These are phyloP conservation scores for Penicillium ochrochloron DNA, from an alignment of 495 filamentous ascomycete genomes.

Conservation along the genomic window DNA sequence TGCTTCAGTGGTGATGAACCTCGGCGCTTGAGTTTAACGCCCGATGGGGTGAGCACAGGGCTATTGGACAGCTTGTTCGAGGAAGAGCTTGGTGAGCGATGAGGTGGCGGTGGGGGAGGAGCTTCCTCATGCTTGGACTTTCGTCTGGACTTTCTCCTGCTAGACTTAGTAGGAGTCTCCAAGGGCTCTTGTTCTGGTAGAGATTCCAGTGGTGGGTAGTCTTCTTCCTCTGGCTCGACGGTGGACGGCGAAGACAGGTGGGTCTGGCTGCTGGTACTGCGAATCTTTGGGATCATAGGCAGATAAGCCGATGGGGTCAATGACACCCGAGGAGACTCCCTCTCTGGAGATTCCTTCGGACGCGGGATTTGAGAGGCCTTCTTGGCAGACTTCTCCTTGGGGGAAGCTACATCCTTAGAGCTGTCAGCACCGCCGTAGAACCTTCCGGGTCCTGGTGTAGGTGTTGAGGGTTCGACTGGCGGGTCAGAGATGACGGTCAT, in stretches of 20 bases:
- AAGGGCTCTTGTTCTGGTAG: slow-evolving; percentile 28
- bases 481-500: slow-evolving; percentile 23
- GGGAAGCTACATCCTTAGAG: slow-evolving; percentile 14
- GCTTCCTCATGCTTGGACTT: slow-evolving; percentile 43
- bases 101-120: slow-evolving; percentile 57
- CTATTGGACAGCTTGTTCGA: slow-evolving; percentile 51
- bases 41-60: slow-evolving; percentile 51
- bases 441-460: slow-evolving; percentile 5
- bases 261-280: slow-evolving; percentile 47
- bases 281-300: slow-evolving; percentile 61
- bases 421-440: slow-evolving; percentile 29
- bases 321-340: slow-evolving; percentile 53
- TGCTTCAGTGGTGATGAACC: slow-evolving; percentile 96
- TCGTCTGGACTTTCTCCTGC: slow-evolving; percentile 36
- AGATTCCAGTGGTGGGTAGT: slow-evolving; percentile 38
- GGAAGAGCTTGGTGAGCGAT: slow-evolving; percentile 50
- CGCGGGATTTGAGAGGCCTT: slow-evolving; percentile 36
- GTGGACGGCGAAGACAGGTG: slow-evolving; percentile 34
- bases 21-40: slow-evolving; percentile 61
- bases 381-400: slow-evolving; percentile 23
- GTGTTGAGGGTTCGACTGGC: slow-evolving; percentile 8
- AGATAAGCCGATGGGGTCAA: slow-evolving; percentile 61
- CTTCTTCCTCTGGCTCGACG: slow-evolving; percentile 35
- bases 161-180: slow-evolving; percentile 42
- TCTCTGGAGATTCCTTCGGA: slow-evolving; percentile 25